A percentile compares a stretch with the other conserved stretches of the same genome.
Conservation (phyloP, 2,329 filamentous ascomycete species). For the Colletotrichum sp. region DNA sequence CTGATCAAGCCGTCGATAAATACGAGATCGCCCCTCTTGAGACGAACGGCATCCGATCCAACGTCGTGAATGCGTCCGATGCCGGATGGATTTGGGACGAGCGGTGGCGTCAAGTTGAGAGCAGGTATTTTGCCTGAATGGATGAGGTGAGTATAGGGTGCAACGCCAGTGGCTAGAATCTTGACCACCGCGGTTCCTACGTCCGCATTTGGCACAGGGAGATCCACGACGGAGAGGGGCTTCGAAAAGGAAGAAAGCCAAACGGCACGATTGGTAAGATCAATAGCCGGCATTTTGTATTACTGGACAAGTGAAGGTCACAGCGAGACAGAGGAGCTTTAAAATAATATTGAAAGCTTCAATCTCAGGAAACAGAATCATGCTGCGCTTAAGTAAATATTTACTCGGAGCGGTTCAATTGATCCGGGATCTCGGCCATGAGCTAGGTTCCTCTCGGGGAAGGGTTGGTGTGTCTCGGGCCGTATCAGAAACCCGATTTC, state of each 20-base stretch:
- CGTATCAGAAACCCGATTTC: neutral
- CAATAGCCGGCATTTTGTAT: neutral
- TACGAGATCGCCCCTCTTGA: constrained; percentile 38
- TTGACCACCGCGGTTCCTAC: constrained; percentile 25
- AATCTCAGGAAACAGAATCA: neutral
- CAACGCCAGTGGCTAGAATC: constrained; percentile 26
- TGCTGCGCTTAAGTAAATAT: neutral
- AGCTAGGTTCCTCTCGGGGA: neutral
- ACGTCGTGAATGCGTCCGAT: constrained; percentile 39
- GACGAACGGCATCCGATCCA: constrained; percentile 34
- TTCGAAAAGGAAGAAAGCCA: constrained; percentile 7
- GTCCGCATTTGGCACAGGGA: constrained; percentile 23
- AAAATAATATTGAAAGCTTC: neutral
- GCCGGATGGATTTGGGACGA: constrained; percentile 36
- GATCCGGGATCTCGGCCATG: neutral
- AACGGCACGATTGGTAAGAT: neutral
- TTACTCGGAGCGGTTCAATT: neutral
- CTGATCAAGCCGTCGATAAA: constrained; percentile 32
- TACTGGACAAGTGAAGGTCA: neutral
- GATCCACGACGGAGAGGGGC: neutral
- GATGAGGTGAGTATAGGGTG: constrained; percentile 26
- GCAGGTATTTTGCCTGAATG: neutral
- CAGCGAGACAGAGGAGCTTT: neutral
- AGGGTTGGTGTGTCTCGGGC: neutral
- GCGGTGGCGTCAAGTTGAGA: constrained; percentile 30